Base-by-base conservation (phyloP, 352 stramenopile genomes). In the Phytophthora cactorum region DNA sequence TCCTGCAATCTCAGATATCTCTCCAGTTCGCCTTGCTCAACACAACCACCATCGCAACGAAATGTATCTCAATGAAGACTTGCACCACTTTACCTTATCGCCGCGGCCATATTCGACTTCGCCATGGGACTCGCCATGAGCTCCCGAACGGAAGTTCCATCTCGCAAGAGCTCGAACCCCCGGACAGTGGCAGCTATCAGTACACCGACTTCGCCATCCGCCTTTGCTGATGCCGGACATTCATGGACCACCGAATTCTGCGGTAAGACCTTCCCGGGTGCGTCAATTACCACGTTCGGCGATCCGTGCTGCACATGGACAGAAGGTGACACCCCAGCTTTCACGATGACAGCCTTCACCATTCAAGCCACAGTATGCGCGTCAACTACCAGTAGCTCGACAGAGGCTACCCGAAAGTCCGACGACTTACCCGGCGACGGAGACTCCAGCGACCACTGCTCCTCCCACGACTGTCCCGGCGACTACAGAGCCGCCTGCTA, bases 301-400 rank as follows among this genome's bases (percentile, higher is more conserved):
- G 78, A 86, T 63, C 78, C 78, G 62, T 87, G 78, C 46, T 87
- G 78, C 76, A 81, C 69, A 52, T 87, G 76, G 76, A 75, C 56
- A 22, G 70, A 68, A 53, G 66, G 74, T 32, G 71, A 57, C 43
- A 77, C 49, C 3, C 49, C 78, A 2, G 74, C 82, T 47, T 81
- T 81, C 46, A 69, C 59, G 9, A 67, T 83, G 57, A 41, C 63
- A 38, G 63, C 68, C 27, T 75, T 79, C 58, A 75, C 72, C 25
- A 54, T 22, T 22, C 22, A 68, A 54, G 60, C 60, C 10, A 77
- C 65, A 0, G 57, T 54, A 41, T 78, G 69, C 59, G 64, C 72
- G 11, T 39, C 71, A 0, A 38, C 58, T 22, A 22, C 22, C 22
- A 22, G 22, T 22, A 22, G 22, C 22, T 22, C 22, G 22, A 22